Percentiles rank a stretch among this genome's conserved stretches.
Evolutionary conservation across 192 early-diverging fungal species (phyloP).

Genomic region (Gaertneriomyces semiglobifer): DNA sequence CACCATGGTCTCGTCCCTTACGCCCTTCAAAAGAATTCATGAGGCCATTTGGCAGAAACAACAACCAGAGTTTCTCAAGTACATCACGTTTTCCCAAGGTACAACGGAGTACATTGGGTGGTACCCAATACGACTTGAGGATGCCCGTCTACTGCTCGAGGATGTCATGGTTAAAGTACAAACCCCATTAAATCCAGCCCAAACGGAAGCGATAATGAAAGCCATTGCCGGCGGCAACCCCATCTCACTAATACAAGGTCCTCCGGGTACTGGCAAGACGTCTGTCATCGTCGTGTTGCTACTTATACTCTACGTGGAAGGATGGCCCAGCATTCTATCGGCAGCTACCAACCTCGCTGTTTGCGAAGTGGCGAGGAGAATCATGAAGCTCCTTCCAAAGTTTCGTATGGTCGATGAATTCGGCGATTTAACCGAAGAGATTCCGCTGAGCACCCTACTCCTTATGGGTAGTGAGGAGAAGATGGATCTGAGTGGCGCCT

Average conservation of each 20-base stretch:
- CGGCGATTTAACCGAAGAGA: neutral
- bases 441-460: neutral
- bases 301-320: neutral
- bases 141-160: too few relatives aligned
- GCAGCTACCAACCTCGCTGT: neutral
- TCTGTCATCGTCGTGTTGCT: neutral
- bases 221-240: neutral
- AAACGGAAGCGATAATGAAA: too few relatives aligned
- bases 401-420: neutral
- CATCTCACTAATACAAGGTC: slow-evolving; percentile 1
- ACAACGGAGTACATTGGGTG: too few relatives aligned
- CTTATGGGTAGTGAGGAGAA: neutral
- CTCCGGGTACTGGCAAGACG: neutral
- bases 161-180: too few relatives aligned
- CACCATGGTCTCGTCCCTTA: too few relatives aligned
- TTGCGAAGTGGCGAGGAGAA: neutral
- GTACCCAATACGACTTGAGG: too few relatives aligned
- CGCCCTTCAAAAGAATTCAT: too few relatives aligned
- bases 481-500: neutral
- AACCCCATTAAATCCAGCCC: too few relatives aligned
- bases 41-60: too few relatives aligned
- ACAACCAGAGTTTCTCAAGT: too few relatives aligned
- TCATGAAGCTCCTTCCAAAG: neutral
- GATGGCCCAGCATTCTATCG: neutral
- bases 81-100: too few relatives aligned